A percentile compares a stretch with the other conserved stretches of the same genome.
Evolutionary conservation across 805 yeast species (phyloP).

Genomic region (Metschnikowia proteae): DNA sequence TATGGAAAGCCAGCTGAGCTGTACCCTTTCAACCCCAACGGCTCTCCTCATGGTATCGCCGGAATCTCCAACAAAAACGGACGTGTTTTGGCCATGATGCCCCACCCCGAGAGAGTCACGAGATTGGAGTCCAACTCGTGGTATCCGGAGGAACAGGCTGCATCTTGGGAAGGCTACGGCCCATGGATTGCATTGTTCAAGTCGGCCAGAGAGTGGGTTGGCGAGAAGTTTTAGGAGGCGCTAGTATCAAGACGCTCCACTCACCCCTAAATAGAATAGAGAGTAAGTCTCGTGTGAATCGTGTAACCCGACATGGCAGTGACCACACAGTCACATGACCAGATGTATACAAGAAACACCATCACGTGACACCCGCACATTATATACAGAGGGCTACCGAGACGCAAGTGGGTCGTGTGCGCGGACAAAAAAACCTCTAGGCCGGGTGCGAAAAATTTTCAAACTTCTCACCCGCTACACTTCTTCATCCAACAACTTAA

Average conservation of each 20-base stretch:
- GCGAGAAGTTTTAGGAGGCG: slow-evolving; percentile 27
- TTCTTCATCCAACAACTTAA: slow-evolving; percentile 5
- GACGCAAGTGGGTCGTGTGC: slow-evolving; percentile 5
- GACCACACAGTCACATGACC: background rate
- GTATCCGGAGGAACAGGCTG: slow-evolving; percentile 63
- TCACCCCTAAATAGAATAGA: no score
- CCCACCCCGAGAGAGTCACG: slow-evolving; percentile 95
- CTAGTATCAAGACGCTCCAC: background rate
- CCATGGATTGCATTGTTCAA: slow-evolving; percentile 95
- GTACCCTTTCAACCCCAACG: slow-evolving; percentile 95
- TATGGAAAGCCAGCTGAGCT: slow-evolving; percentile 77
- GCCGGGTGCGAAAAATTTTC: slow-evolving; percentile 7
- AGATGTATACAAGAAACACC: background rate
- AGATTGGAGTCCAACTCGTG: slow-evolving; percentile 88
- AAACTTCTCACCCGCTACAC: background rate
- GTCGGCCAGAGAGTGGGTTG: slow-evolving; percentile 93
- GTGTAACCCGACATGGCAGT: no score
- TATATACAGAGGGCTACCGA: background rate
- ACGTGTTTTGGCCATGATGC: slow-evolving; percentile 97
- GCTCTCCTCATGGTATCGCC: slow-evolving; percentile 88
- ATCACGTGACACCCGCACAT: background rate
- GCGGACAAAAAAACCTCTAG: slow-evolving; percentile 2
- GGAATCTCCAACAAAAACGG: slow-evolving; percentile 90
- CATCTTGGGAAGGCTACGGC: slow-evolving; percentile 76
- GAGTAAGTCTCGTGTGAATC: no score